Evolutionary conservation across 129 eudicot genomes (phyloP).

Genomic region (Helianthus annuus): DNA sequence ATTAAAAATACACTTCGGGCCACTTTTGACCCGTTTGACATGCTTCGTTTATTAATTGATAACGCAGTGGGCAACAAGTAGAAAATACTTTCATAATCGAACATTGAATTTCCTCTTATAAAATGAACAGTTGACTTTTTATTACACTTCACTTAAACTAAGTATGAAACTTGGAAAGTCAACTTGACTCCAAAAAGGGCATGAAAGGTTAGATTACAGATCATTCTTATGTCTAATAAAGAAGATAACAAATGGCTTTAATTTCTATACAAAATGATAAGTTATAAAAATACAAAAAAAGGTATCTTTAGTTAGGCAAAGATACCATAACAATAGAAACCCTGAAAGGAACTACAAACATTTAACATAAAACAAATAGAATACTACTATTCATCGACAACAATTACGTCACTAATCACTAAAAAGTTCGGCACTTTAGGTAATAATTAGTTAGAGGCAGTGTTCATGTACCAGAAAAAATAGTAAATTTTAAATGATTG

Average conservation of each 20-base stretch:
- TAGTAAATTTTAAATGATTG: conserved; percentile 16
- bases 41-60: neutral
- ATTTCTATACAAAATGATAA: conserved; percentile 8
- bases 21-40: neutral
- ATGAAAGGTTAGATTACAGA: neutral
- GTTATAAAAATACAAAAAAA: neutral
- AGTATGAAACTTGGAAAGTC: neutral
- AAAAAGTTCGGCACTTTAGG: conserved; percentile 26
- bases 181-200: neutral
- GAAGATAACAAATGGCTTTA: conserved; percentile 12
- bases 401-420: neutral
- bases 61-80: neutral
- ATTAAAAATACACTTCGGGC: neutral
- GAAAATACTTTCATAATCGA: conserved; percentile 7
- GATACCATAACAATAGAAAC: neutral
- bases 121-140: neutral
- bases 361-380: conserved; percentile 7
- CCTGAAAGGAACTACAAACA: conserved; percentile 12
- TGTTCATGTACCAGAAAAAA: conserved; percentile 19
- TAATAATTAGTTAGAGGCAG: conserved; percentile 28
- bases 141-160: neutral
- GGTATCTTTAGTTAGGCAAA: conserved; percentile 10
- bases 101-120: neutral
- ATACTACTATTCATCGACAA: conserved; percentile 7
- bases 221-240: conserved; percentile 2